These are phyloP conservation scores for Poa pratensis DNA, from an alignment of 176 grass and related monocot species.

Conservation along the genomic window DNA sequence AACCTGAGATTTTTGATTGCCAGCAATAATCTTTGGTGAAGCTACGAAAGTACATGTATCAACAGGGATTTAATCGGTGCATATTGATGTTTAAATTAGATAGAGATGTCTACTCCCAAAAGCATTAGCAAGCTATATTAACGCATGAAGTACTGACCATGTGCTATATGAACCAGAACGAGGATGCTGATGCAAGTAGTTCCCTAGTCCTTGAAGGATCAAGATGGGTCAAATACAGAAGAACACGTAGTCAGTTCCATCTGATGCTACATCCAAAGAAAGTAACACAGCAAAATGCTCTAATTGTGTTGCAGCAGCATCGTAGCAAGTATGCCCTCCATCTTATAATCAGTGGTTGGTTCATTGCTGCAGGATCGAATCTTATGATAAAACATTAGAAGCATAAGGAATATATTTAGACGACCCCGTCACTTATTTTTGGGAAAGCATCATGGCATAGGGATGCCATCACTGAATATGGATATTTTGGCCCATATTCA, in stretches of 20 bases:
- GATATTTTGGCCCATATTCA: neutral
- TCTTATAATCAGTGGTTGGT: neutral
- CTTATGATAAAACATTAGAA: neutral
- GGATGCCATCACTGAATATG: neutral
- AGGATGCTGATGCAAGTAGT: slow-evolving; percentile 91
- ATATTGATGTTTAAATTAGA: neutral
- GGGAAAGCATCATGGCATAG: neutral
- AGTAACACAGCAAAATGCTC: slow-evolving; percentile 15
- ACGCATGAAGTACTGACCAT: neutral
- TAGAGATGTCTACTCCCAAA: neutral
- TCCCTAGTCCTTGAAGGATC: slow-evolving; percentile 76
- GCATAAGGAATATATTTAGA: neutral
- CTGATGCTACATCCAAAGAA: slow-evolving; percentile 39
- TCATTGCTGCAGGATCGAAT: neutral
- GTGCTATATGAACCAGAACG: neutral
- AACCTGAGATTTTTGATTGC: too few species aligned
- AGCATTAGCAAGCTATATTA: neutral
- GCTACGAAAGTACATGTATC: neutral
- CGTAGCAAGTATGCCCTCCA: slow-evolving; percentile 25
- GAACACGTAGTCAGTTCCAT: slow-evolving; percentile 44
- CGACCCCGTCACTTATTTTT: neutral
- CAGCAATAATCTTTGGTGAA: neutral
- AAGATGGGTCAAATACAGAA: slow-evolving; percentile 49
- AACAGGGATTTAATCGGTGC: neutral
- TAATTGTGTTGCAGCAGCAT: neutral